phyloP scores from a whole-genome alignment of 139 green algal species.

The Tetratostichococcus sp. region DNA sequence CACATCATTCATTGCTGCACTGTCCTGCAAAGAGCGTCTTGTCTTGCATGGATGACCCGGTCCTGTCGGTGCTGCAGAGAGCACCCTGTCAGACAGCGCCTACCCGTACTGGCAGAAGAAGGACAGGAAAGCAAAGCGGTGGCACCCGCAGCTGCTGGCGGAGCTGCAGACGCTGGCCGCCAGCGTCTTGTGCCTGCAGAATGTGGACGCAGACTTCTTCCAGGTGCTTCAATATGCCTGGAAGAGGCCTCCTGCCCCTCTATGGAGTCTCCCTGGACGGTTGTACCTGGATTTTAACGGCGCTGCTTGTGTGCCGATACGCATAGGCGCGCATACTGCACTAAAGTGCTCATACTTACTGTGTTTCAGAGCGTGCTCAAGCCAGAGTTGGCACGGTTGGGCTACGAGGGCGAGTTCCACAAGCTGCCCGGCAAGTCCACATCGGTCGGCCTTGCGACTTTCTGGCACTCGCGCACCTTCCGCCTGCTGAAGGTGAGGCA shows the following conservation, averaged over 20 bases:
- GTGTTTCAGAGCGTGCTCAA: neutral
- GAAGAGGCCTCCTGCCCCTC: too few relatives aligned
- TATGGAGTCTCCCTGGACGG: too few relatives aligned
- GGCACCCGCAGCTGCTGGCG: neutral
- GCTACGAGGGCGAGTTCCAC: neutral
- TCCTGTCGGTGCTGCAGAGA: too few relatives aligned
- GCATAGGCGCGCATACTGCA: too few relatives aligned
- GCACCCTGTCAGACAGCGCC: neutral
- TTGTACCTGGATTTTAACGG: too few relatives aligned
- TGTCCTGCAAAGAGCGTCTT: too few relatives aligned
- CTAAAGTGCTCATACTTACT: too few relatives aligned
- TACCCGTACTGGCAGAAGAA: neutral
- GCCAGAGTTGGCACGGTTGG: neutral
- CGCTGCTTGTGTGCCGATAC: too few relatives aligned
- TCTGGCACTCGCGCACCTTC: neutral
- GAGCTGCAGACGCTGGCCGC: neutral
- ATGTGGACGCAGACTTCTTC: neutral
- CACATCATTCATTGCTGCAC: too few relatives aligned
- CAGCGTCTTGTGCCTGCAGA: neutral
- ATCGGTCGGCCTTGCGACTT: neutral
- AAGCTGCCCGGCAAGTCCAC: neutral
- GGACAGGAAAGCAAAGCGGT: neutral
- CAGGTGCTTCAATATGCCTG: too few relatives aligned
- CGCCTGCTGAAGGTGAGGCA: neutral
- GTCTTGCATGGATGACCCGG: too few relatives aligned